A percentile compares a stretch with the other conserved stretches of the same genome.
phyloP scores from a whole-genome alignment of 306 rosid species.

The Malus sieversii region DNA sequence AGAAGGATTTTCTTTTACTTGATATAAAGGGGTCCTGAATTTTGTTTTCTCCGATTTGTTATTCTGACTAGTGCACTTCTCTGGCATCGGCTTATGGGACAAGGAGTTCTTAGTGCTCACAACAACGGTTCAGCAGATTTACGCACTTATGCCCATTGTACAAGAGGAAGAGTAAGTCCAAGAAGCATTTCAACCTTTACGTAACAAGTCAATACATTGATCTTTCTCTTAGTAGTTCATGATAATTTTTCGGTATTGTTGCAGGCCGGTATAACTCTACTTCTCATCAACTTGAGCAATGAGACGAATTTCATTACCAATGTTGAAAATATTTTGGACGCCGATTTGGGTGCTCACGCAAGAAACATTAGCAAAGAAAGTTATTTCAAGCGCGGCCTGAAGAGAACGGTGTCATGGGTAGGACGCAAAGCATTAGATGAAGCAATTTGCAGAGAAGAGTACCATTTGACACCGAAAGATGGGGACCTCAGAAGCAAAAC shows the following conservation, averaged over 20 bases:
- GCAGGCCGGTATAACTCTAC: conserved; percentile 67
- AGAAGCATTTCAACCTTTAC: background rate
- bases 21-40: background rate
- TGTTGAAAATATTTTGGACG: conserved; percentile 22
- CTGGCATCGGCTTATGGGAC: conserved; percentile 92
- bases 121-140: conserved; percentile 46
- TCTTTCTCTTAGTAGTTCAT: background rate
- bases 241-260: background rate
- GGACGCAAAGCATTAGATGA: conserved; percentile 58
- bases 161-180: conserved; percentile 70
- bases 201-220: background rate
- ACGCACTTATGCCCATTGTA: conserved; percentile 85
- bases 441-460: conserved; percentile 64
- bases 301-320: conserved; percentile 45
- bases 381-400: conserved; percentile 36
- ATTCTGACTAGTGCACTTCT: conserved; percentile 66
- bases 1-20: background rate
- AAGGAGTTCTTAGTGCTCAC: conserved; percentile 48
- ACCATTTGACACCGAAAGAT: conserved; percentile 60
- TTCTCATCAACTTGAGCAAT: conserved; percentile 80
- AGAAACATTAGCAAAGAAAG: conserved; percentile 19
- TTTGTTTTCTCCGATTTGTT: conserved; percentile 10
- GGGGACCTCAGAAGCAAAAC: conserved; percentile 49
- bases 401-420: conserved; percentile 69
- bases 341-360: background rate